Conservation (phyloP, 2,329 filamentous ascomycete species). For the Juglanconis sp. region DNA sequence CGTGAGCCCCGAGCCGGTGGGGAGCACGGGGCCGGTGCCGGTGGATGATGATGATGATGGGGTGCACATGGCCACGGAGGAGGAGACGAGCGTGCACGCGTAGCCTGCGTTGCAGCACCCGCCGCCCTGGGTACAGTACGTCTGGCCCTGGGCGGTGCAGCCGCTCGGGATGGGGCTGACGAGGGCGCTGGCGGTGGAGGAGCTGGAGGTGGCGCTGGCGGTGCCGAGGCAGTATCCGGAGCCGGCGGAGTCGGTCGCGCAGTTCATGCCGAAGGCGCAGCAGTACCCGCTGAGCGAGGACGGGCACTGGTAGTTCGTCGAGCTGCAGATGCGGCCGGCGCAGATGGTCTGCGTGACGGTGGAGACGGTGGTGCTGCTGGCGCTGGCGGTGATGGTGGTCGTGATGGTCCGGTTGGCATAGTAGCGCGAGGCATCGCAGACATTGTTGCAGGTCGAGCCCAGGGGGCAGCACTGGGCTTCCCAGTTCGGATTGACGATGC, state of each 20-base stretch:
- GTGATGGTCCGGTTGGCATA: slow-evolving; percentile 27
- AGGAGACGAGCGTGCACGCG: slow-evolving; percentile 38
- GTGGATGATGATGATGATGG: slow-evolving; percentile 20
- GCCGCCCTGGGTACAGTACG: slow-evolving; percentile 40
- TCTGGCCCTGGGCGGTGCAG: slow-evolving; percentile 42
- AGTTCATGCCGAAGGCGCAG: slow-evolving; percentile 38
- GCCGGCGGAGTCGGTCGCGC: slow-evolving; percentile 27
- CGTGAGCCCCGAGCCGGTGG: slow-evolving; percentile 27
- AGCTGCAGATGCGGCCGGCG: slow-evolving; percentile 30
- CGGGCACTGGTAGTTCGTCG: slow-evolving; percentile 30
- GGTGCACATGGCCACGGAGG: slow-evolving; percentile 34
- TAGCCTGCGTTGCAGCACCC: slow-evolving; percentile 49
- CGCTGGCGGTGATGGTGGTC: slow-evolving; percentile 23
- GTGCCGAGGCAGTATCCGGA: slow-evolving; percentile 29
- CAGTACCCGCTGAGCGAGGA: slow-evolving; percentile 27
- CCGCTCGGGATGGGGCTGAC: slow-evolving; percentile 36
- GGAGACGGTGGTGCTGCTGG: slow-evolving; percentile 6
- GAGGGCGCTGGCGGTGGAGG: slow-evolving; percentile 22
- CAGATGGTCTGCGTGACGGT: slow-evolving; percentile 22
- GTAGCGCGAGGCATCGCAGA: slow-evolving; percentile 28
- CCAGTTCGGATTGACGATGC: slow-evolving; percentile 27
- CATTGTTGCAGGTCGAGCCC: slow-evolving; percentile 27
- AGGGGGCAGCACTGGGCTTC: slow-evolving; percentile 29
- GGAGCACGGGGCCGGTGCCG: slow-evolving; percentile 30
- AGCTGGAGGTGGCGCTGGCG: slow-evolving; percentile 22